Percentiles rank a stretch among this genome's conserved stretches.
phyloP scores from a whole-genome alignment of 208 protist genomes.

The Crithidia bombi region DNA sequence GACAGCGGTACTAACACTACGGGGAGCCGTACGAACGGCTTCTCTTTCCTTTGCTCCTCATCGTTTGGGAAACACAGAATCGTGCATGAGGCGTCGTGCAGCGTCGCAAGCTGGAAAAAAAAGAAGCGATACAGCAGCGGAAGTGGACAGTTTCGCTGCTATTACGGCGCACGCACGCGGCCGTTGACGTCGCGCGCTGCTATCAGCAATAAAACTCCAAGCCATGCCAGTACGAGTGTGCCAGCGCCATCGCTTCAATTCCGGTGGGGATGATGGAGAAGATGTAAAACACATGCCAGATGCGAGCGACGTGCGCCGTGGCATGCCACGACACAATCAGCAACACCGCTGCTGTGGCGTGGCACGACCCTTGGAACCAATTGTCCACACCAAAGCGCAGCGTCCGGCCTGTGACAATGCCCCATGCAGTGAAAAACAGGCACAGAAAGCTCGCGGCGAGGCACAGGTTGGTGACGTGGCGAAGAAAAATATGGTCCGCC shows the following conservation, averaged over 20 bases:
- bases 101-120: too few relatives aligned
- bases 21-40: too few relatives aligned
- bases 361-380: slow-evolving; percentile 55
- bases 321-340: slow-evolving; percentile 62
- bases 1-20: too few relatives aligned
- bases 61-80: too few relatives aligned
- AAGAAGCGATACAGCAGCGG: too few relatives aligned
- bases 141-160: too few relatives aligned
- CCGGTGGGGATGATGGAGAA: slow-evolving; percentile 75
- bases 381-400: slow-evolving; percentile 65
- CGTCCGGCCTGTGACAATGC: slow-evolving; percentile 65
- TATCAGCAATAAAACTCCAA: slow-evolving; percentile 51
- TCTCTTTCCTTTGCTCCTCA: too few relatives aligned
- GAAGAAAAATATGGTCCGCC: slow-evolving; percentile 50
- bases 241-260: slow-evolving; percentile 55
- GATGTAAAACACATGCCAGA: slow-evolving; percentile 80
- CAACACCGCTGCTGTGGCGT: slow-evolving; percentile 55
- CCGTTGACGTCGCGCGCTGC: neutral
- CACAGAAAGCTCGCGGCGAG: slow-evolving; percentile 58
- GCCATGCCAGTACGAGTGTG: slow-evolving; percentile 48
- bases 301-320: slow-evolving; percentile 43
- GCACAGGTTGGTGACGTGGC: slow-evolving; percentile 42
- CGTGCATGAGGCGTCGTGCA: too few relatives aligned
- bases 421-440: slow-evolving; percentile 54
- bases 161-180: too few relatives aligned